These are phyloP conservation scores for Arthrinium phaeospermum DNA, from an alignment of 2,329 filamentous ascomycete genomes.

Conservation along the genomic window DNA sequence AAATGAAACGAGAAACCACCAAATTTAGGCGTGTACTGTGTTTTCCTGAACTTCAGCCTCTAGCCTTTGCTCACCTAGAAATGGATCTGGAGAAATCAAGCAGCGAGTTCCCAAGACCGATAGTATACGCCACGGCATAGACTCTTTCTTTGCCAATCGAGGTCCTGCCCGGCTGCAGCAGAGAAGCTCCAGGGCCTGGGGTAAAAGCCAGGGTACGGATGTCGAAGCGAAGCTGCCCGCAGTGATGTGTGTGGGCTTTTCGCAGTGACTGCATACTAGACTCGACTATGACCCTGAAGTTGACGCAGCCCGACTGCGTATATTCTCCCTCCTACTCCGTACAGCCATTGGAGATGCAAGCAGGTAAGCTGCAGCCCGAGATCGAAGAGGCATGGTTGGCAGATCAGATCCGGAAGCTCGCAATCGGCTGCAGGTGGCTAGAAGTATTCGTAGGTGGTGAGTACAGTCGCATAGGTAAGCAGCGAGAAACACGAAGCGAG, in stretches of 20 bases:
- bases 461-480: too few species aligned
- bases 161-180: neutral
- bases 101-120: neutral
- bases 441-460: neutral
- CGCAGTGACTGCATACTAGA: neutral
- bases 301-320: neutral
- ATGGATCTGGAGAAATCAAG: neutral
- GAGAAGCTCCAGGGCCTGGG: neutral
- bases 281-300: neutral
- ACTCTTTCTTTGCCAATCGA: neutral
- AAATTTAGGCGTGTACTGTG: neutral
- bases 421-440: neutral
- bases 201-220: neutral
- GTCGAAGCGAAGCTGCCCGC: constrained; percentile 4
- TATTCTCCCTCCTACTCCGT: too few species aligned
- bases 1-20: neutral
- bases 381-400: neutral
- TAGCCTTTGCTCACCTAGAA: neutral
- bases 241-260: neutral
- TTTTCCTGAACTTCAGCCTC: neutral
- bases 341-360: neutral
- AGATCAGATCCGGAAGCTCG: too few species aligned
- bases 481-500: neutral
- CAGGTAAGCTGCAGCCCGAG: neutral
- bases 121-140: neutral